These are phyloP conservation scores for Epichloe scottii DNA, from an alignment of 2,329 filamentous ascomycete genomes.

Conservation along the genomic window DNA sequence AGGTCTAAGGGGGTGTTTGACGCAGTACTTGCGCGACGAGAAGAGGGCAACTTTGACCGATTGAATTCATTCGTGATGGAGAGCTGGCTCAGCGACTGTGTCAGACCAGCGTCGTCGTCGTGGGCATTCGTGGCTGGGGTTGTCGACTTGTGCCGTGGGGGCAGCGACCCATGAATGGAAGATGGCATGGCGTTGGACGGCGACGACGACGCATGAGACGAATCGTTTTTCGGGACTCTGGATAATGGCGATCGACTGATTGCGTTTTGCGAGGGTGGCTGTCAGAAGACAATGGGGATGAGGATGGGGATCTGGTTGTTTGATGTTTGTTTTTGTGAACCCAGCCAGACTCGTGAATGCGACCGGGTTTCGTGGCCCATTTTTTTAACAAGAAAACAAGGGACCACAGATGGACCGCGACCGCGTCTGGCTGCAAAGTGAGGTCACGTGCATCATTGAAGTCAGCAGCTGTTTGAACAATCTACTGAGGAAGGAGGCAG, in stretches of 20 bases:
- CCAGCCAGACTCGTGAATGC: too few species aligned
- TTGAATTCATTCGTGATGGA: conserved; percentile 25
- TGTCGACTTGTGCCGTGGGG: conserved; percentile 1
- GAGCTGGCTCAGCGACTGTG: conserved; percentile 32
- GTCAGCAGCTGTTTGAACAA: too few species aligned
- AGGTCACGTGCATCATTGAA: too few species aligned
- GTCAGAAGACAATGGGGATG: too few species aligned
- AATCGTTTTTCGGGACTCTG: neutral
- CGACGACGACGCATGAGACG: conserved; percentile 4
- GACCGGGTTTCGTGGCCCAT: too few species aligned
- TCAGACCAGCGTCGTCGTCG: conserved; percentile 20
- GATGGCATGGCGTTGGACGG: conserved; percentile 3
- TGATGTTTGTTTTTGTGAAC: too few species aligned
- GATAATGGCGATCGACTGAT: neutral
- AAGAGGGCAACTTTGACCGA: conserved; percentile 13
- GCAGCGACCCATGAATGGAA: neutral
- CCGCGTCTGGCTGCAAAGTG: too few species aligned
- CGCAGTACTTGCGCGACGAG: conserved; percentile 10
- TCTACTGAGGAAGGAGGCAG: too few species aligned
- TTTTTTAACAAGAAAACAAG: too few species aligned
- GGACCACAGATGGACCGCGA: too few species aligned
- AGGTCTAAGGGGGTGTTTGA: conserved; percentile 25
- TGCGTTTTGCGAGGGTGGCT: too few species aligned
- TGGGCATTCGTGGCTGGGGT: neutral
- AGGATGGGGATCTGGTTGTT: too few species aligned